Conservation (phyloP, 495 filamentous ascomycete species). For the Patellaria atrata region DNA sequence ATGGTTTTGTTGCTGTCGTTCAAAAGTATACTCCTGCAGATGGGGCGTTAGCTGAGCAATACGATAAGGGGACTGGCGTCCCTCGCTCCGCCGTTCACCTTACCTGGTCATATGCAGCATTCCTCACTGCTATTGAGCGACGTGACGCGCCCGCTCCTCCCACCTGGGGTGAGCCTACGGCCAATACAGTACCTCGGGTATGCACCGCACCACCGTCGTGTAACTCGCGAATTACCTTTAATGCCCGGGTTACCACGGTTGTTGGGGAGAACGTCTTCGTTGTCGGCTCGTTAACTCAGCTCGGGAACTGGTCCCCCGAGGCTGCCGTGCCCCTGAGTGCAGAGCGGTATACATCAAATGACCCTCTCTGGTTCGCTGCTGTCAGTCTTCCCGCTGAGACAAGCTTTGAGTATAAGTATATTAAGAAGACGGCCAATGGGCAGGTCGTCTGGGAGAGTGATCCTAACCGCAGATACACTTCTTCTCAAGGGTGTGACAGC, state of each 20-base stretch:
- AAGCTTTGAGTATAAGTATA: slow-evolving; percentile 52
- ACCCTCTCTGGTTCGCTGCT: slow-evolving; percentile 43
- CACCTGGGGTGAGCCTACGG: slow-evolving; percentile 40
- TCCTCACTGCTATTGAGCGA: slow-evolving; percentile 41
- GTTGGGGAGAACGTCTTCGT: slow-evolving; percentile 48
- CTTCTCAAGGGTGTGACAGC: slow-evolving; percentile 35
- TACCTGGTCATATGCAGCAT: slow-evolving; percentile 57
- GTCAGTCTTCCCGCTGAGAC: slow-evolving; percentile 36
- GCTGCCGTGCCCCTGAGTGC: slow-evolving; percentile 34
- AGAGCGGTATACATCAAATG: slow-evolving; percentile 34
- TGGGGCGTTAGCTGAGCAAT: slow-evolving; percentile 50
- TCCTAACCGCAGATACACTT: slow-evolving; percentile 42
- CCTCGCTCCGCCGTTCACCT: slow-evolving; percentile 45
- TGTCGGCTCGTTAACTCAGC: slow-evolving; percentile 36
- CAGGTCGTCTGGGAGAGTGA: slow-evolving; percentile 46
- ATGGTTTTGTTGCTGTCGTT: slow-evolving; percentile 45
- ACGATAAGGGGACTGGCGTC: slow-evolving; percentile 34
- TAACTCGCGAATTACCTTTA: slow-evolving; percentile 37
- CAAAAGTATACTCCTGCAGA: slow-evolving; percentile 33
- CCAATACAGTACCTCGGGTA: slow-evolving; percentile 36
- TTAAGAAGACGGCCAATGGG: slow-evolving; percentile 40
- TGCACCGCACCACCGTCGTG: slow-evolving; percentile 44
- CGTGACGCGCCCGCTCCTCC: slow-evolving; percentile 33
- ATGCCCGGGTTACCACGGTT: slow-evolving; percentile 37
- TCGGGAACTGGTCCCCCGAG: slow-evolving; percentile 38